These are phyloP conservation scores for Venturia nashicola DNA, from an alignment of 2,329 filamentous ascomycete genomes.

Conservation along the genomic window DNA sequence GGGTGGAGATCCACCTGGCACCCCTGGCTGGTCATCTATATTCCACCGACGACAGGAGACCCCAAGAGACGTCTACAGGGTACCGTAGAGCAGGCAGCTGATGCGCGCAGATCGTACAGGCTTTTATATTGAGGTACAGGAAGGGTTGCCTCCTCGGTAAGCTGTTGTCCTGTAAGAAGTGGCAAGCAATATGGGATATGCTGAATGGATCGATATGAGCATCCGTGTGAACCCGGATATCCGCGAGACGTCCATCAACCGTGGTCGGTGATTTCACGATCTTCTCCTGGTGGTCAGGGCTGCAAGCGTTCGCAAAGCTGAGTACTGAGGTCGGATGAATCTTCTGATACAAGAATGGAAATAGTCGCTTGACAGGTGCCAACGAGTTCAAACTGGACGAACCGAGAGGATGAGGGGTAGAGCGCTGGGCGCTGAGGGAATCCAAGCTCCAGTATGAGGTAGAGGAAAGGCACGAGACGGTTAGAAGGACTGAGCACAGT, in stretches of 20 bases:
- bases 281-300: background rate
- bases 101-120: conserved; percentile 5
- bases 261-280: background rate
- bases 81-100: background rate
- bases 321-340: background rate
- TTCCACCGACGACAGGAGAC: conserved; percentile 1
- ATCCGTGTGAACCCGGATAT: background rate
- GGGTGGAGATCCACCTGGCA: conserved; percentile 3
- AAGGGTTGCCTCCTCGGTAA: background rate
- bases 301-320: background rate
- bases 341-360: background rate
- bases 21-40: conserved; percentile 6
- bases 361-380: background rate
- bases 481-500: background rate
- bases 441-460: background rate
- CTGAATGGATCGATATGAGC: background rate
- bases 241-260: background rate
- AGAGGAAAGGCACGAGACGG: background rate
- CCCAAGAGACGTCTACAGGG: background rate
- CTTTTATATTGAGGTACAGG: background rate
- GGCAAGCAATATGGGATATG: conserved; percentile 1
- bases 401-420: background rate
- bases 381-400: background rate
- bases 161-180: background rate
- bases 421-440: background rate